Conservation (phyloP, 306 rosid genomes). For the Cicer judaicum region DNA sequence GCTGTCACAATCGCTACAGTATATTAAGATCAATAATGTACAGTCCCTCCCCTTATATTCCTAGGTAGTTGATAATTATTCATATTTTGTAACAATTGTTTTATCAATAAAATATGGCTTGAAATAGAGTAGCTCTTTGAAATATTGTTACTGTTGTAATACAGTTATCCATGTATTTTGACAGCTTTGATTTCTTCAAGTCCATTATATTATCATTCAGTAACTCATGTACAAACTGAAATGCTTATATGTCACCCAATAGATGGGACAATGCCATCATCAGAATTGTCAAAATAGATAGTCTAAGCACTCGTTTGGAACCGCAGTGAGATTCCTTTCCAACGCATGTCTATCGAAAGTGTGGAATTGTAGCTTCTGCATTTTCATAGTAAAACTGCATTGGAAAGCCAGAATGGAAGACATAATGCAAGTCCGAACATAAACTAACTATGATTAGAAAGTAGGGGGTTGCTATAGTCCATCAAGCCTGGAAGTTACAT, state of each 20-base stretch:
- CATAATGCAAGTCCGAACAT: too few species aligned
- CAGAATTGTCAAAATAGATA: too few species aligned
- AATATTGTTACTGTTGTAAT: background rate
- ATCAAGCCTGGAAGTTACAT: too few species aligned
- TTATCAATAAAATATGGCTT: conserved; percentile 32
- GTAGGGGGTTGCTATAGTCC: too few species aligned
- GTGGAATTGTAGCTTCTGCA: too few species aligned
- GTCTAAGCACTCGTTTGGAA: too few species aligned
- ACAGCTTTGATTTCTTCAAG: conserved; percentile 19
- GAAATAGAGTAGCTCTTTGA: conserved; percentile 28
- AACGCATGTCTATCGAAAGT: too few species aligned
- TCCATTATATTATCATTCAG: background rate
- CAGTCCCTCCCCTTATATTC: conserved; percentile 34
- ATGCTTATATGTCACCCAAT: background rate
- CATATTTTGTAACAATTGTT: conserved; percentile 49
- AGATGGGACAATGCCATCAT: background rate
- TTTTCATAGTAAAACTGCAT: too few species aligned
- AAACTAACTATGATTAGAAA: too few species aligned
- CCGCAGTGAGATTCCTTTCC: too few species aligned
- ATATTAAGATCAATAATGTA: conserved; percentile 46
- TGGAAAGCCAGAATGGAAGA: too few species aligned
- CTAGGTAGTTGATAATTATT: conserved; percentile 48
- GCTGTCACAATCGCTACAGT: conserved; percentile 22
- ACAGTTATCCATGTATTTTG: background rate
- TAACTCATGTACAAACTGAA: background rate